These are phyloP conservation scores for Astrothelium subdiscretum DNA, from an alignment of 495 filamentous ascomycete species.

Conservation along the genomic window DNA sequence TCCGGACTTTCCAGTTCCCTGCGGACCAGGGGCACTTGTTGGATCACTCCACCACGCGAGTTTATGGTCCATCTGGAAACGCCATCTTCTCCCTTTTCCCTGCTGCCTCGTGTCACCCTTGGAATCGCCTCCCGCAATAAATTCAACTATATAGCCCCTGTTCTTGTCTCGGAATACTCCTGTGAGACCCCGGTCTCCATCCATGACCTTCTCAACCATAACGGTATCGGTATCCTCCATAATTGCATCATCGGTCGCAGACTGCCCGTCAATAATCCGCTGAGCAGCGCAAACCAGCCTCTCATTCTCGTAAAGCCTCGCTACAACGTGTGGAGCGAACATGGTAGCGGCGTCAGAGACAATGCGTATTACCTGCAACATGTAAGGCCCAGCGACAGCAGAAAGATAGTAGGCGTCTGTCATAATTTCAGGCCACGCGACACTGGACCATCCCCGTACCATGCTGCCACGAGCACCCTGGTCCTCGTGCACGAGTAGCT, in stretches of 20 bases:
- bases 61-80: background rate
- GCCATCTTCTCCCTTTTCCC: too few relatives aligned
- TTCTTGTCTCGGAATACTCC: background rate
- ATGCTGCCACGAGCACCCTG: background rate
- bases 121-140: background rate
- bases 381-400: background rate
- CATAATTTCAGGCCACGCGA: background rate
- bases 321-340: background rate
- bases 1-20: background rate
- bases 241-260: background rate
- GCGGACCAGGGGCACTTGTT: background rate
- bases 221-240: background rate
- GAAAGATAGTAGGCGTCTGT: background rate
- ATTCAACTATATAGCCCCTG: background rate
- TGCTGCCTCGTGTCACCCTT: too few relatives aligned
- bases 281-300: background rate
- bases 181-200: background rate
- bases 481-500: background rate
- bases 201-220: background rate
- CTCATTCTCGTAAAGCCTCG: background rate
- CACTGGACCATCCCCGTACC: background rate
- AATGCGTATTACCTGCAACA: background rate
- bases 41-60: background rate
- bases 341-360: background rate
- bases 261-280: background rate